A percentile compares a stretch with the other conserved stretches of the same genome.
Conservation (phyloP, 2,329 filamentous ascomycete species). For the Aspergillus niger region DNA sequence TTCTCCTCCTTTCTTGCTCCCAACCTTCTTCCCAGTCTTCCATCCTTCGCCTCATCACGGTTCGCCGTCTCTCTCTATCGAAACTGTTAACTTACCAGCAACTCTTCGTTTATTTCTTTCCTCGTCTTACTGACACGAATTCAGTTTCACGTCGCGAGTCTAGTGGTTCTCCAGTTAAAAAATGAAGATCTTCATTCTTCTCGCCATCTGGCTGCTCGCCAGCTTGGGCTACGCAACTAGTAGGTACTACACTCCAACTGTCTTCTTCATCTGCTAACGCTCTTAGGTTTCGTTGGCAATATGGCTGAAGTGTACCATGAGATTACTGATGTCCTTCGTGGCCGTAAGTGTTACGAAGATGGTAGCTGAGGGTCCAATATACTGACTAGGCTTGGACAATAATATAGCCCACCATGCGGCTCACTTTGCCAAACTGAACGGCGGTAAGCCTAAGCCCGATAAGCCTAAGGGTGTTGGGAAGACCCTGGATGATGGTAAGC, state of each 20-base stretch:
- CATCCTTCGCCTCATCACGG: neutral
- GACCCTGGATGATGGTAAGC: neutral
- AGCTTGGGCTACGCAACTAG: conserved; percentile 18
- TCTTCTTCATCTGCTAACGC: neutral
- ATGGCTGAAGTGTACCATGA: neutral
- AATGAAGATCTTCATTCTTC: no score
- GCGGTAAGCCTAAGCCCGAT: neutral
- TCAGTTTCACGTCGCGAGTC: no score
- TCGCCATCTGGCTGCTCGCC: conserved; percentile 26
- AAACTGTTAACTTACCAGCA: neutral
- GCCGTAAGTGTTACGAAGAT: conserved; percentile 7
- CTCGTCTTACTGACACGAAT: no score
- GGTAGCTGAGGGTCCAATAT: neutral
- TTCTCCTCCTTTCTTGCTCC: no score
- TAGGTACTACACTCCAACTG: conserved; percentile 19
- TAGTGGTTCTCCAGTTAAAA: no score
- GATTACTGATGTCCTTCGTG: neutral
- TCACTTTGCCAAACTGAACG: neutral
- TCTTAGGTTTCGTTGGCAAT: neutral
- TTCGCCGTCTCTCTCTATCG: neutral
- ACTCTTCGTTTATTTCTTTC: neutral
- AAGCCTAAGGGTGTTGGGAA: no score
- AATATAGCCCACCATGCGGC: neutral
- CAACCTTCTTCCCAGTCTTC: no score
- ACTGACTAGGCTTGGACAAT: neutral